Conservation (phyloP, 2,329 filamentous ascomycete species). For the Scleromitrula shiraiana region DNA sequence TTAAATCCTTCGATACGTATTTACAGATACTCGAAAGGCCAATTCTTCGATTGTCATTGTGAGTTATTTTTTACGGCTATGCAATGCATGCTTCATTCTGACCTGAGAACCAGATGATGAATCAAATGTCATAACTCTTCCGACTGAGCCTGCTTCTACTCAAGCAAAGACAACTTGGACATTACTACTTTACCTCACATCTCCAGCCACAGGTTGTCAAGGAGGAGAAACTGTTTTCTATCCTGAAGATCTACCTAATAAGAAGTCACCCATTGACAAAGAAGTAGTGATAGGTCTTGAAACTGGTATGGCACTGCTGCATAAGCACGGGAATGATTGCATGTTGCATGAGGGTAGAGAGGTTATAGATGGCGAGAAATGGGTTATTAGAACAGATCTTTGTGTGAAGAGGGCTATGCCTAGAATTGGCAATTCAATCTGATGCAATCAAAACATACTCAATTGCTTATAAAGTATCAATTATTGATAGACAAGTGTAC, state of each 20-base stretch:
- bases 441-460: too few relatives aligned
- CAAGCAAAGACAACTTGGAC: conserved; percentile 81
- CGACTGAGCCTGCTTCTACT: conserved; percentile 33
- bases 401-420: conserved; percentile 44
- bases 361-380: conserved; percentile 76
- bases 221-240: conserved; percentile 94
- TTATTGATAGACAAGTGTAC: too few relatives aligned
- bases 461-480: too few relatives aligned
- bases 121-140: conserved; percentile 62
- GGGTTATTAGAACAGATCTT: conserved; percentile 80
- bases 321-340: conserved; percentile 84
- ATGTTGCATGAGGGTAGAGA: conserved; percentile 83
- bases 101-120: conserved; percentile 62
- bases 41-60: conserved; percentile 94
- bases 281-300: conserved; percentile 68
- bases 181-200: conserved; percentile 78
- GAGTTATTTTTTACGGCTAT: conserved; percentile 34
- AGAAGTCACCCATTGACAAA: conserved; percentile 39
- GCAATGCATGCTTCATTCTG: neutral
- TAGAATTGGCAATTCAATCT: neutral
- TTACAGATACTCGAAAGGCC: conserved; percentile 76
- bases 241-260: conserved; percentile 50
- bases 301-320: conserved; percentile 77
- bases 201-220: conserved; percentile 61
- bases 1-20: conserved; percentile 83